These are phyloP conservation scores for Aspergillus homomorphus DNA, from an alignment of 495 filamentous ascomycete genomes.

Conservation along the genomic window DNA sequence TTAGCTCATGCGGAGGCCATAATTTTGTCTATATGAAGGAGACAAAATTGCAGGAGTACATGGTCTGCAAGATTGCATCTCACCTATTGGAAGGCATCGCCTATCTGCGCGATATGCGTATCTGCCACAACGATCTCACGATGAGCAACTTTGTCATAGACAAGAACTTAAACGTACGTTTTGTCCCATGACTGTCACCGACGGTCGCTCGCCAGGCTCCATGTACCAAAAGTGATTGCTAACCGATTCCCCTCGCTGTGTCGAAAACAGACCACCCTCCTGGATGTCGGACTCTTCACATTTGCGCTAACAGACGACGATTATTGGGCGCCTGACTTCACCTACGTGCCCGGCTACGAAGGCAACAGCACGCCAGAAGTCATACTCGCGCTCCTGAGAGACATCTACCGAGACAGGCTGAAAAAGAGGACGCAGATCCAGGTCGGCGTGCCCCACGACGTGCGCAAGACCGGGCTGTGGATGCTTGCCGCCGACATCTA, in stretches of 20 bases:
- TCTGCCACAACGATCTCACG: conserved; percentile 26
- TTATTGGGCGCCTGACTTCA: not conserved
- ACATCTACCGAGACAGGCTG: not conserved
- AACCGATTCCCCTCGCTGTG: not conserved
- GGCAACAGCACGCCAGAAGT: not conserved
- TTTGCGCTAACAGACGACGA: not conserved
- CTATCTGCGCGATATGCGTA: conserved; percentile 24
- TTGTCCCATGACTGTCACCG: not conserved
- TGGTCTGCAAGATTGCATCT: conserved; percentile 25
- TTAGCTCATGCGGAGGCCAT: not conserved
- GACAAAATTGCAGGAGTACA: conserved; percentile 19
- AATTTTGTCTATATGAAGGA: conserved; percentile 2
- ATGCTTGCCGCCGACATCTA: conserved; percentile 22
- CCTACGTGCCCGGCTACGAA: not conserved
- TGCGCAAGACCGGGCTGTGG: conserved; percentile 18
- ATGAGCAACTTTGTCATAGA: conserved; percentile 22
- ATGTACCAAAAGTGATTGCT: no score
- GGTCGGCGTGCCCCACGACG: conserved; percentile 4
- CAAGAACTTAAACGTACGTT: not conserved
- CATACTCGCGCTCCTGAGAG: not conserved
- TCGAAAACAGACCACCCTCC: not conserved
- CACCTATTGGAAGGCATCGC: conserved; percentile 25
- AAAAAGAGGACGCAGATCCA: conserved; percentile 5
- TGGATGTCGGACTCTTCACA: not conserved
- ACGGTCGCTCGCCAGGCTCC: no score